Evolutionary conservation across 345 rosid species (phyloP), one percentile per base, ranked within the genome.

Genomic region (Eucalyptus camaldulensis): DNA sequence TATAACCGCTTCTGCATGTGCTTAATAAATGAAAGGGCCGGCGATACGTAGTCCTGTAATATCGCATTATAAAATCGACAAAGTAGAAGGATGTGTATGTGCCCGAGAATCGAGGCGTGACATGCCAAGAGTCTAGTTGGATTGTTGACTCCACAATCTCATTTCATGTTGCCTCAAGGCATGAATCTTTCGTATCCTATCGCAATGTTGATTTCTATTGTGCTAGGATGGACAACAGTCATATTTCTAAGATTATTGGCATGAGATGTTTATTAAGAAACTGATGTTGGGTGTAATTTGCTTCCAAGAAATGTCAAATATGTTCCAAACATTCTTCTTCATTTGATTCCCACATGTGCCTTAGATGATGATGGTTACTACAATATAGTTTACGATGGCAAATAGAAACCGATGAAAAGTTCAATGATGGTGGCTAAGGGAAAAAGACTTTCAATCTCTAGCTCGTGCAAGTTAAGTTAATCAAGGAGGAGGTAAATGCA

Each of bases 201-300:
- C 4, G 7, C 13, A 17, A 15, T 0, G 1, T 6, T 3, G 24
- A 16, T 9, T 31, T 69, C 21, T 10, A 10, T 33, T 33, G 11
- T 19, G 6, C 10, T 69, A 33, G 43, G 37, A 69, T 8, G 24
- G 43, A 19, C 11, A 69, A 69, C 1, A 10, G 4, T 69, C 44
- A 19, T 17, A 33, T 33, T 69, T 69, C 7, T 33, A 1, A 33
- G 25, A 33, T 69, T 69, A 33, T 69, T 4, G 7, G 24, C 13
- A 33, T 69, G 24, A 33, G 80, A 33, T 17, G 43, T 69, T 69
- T 37, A 69, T 0, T 16, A 21, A 54, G 60, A 21, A 69, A 5
- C 6, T 21, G 1, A 8, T 19, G 80, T 69, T 33, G 24, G 2
- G 37, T 69, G 24, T 33, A 33, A 69, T 33, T 69, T 69, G 44